These are phyloP conservation scores for Claviceps cyperi DNA, from an alignment of 2,329 filamentous ascomycete species.

Conservation along the genomic window DNA sequence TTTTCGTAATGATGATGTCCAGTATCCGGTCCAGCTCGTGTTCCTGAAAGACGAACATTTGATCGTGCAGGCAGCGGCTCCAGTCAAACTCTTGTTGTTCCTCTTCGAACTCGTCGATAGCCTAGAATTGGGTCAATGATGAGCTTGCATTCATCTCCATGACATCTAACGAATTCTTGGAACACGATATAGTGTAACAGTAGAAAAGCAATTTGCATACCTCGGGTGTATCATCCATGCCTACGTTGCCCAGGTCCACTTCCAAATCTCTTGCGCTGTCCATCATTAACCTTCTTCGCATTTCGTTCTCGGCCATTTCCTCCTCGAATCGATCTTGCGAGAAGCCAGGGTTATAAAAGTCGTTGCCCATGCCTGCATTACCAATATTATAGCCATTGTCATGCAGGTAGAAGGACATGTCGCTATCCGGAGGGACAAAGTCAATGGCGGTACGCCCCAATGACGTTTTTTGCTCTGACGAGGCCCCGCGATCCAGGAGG, in stretches of 20 bases:
- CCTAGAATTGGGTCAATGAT: conserved; percentile 21
- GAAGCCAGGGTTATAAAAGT: conserved; percentile 89
- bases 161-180: too few relatives aligned
- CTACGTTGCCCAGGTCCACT: conserved; percentile 88
- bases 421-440: conserved; percentile 87
- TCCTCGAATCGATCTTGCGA: conserved; percentile 91
- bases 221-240: conserved; percentile 90
- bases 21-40: conserved; percentile 82
- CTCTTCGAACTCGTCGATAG: conserved; percentile 67
- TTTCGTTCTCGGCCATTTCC: conserved; percentile 90
- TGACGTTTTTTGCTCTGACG: conserved; percentile 89
- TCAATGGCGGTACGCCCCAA: conserved; percentile 89
- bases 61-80: conserved; percentile 86
- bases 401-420: conserved; percentile 90
- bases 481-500: conserved; percentile 82
- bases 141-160: too few relatives aligned
- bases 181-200: background rate
- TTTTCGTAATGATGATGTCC: conserved; percentile 91
- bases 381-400: conserved; percentile 88
- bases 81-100: conserved; percentile 92
- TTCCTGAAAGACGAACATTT: conserved; percentile 99
- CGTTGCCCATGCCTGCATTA: conserved; percentile 63
- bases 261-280: conserved; percentile 95
- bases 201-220: conserved; percentile 29
- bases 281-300: conserved; percentile 97